Base-by-base conservation (phyloP, 2,329 filamentous ascomycete species). In the Rhynchosporium secalis region DNA sequence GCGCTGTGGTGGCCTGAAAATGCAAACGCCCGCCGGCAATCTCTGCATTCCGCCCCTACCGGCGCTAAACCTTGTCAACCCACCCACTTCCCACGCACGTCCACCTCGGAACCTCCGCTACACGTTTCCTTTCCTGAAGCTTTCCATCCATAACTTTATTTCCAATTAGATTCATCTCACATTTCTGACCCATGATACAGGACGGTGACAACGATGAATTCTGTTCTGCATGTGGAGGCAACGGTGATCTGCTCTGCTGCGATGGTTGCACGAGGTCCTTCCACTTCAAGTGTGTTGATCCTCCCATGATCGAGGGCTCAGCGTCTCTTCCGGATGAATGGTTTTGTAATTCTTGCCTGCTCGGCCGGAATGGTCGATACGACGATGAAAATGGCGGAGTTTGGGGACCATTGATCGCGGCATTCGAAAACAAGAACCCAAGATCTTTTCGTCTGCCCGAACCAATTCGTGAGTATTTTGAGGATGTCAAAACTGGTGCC, bases 241-340 rank as follows among this genome's bases (percentile, higher is more conserved):
- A 86, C 68, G 94, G 94, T 62, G 86, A 92, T 69, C 84, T 99
- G 66, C 83, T 98, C 68, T 97, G 93, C 78, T 99, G 95, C 76
- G 95, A 98, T 78, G 91, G 90, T 66, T 99, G 95, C 78, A 85
- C 88, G 64, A 86, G 91, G 68, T 91, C 93, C 5, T 97, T 96
- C 77, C 95, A 98, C 76, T 92, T 95, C 74, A 83, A 85, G 63
- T 98, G 95, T 75, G 86, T 95, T 68, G 89, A 96, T 75, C 92
- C 94, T 65, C 89, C 91, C 45, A 80, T 92, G 68, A 65, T 65
- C 31, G 65, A 71, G 43, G 82, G 86, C 60, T 46, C 56, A 3
- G 47, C 58, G n/a, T 82, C 85, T 63, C 80, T 88, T 62, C 87
- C 88, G 10, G 86, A 90, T 62, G 89, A 92, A 70, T 98, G 92